Base-by-base conservation (phyloP, 1,284 basidiomycete species). In the Rhodofomes roseus region DNA sequence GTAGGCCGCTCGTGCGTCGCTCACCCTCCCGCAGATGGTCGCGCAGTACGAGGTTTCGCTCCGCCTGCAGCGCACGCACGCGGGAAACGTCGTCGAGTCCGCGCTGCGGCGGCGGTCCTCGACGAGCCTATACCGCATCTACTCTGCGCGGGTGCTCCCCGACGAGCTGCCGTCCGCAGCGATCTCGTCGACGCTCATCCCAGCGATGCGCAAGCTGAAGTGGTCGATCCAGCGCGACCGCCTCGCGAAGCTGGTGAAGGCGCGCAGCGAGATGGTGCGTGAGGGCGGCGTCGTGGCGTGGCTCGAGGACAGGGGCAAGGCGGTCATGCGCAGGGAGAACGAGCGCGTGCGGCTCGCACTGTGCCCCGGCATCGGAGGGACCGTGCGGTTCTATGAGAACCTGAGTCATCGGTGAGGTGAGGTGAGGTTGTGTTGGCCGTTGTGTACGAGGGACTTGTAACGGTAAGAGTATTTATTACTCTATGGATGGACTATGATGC, bases 331-430 rank as follows among this genome's bases (percentile, higher is more conserved):
- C 16, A 74, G 78, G 54, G 87, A 89, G 61, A 77, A 77, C 22
- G 87, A 90, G 71, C 79, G 86, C 54, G 77, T 88, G 18, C 73
- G 87, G 58, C 76, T 89, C 31, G 87, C 87, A 18, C 71, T 89
- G 40, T 90, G 87, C 66, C 88, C 87, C 1, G 79, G 80, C 57
- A 77, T 89, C 25, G 78, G 75, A 68, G 81, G 79, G 70, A 79
- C 81, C 37, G 79, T 86, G 34, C 74, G 74, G 56, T 83, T 84
- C 65, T 90, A 84, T 65, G 88, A 90, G 68, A 63, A 63, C 54
- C 58, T 74, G 40, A 57, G 46, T 25, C 56, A 34, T 22, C 18
- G 41, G 14, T 56, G 55, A 46, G 27, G 12, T 18, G 43, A 23
- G 16, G 27, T 25, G 3, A 16, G 37, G 14, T 4, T 39, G 37